Percentiles rank a stretch among this genome's conserved stretches.
These are phyloP conservation scores for Talaromyces sp. DNA, from an alignment of 2,329 filamentous ascomycete genomes.

Conservation along the genomic window DNA sequence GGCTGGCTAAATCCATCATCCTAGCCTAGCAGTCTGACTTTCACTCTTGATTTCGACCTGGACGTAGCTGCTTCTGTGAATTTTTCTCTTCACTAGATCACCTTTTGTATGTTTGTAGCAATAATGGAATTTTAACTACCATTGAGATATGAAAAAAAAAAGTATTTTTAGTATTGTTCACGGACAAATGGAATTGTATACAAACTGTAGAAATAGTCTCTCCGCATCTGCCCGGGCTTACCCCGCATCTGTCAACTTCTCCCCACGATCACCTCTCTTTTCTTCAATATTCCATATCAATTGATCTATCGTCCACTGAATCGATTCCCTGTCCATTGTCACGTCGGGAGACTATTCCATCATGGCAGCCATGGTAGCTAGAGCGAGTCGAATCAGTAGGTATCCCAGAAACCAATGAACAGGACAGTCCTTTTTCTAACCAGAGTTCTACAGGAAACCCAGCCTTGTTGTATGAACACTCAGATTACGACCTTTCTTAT, in stretches of 20 bases:
- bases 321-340: neutral
- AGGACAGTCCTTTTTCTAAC: neutral
- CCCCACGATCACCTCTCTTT: too few relatives aligned
- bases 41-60: neutral
- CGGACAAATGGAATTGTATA: neutral
- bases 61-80: neutral
- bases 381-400: slow-evolving; percentile 10
- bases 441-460: slow-evolving; percentile 32
- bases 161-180: too few relatives aligned
- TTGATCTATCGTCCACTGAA: neutral
- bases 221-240: neutral
- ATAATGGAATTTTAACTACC: neutral
- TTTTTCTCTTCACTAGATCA: neutral
- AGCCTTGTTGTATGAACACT: slow-evolving; percentile 38
- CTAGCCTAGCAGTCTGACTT: neutral
- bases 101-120: neutral
- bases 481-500: neutral
- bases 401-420: neutral
- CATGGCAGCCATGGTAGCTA: slow-evolving; percentile 6
- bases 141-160: neutral
- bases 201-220: neutral
- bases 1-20: slow-evolving; percentile 68
- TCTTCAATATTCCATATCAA: neutral
- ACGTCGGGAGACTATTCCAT: neutral
- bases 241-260: neutral